Conservation (phyloP, 1,284 basidiomycete species). For the Ustanciosporium gigantosporum region DNA sequence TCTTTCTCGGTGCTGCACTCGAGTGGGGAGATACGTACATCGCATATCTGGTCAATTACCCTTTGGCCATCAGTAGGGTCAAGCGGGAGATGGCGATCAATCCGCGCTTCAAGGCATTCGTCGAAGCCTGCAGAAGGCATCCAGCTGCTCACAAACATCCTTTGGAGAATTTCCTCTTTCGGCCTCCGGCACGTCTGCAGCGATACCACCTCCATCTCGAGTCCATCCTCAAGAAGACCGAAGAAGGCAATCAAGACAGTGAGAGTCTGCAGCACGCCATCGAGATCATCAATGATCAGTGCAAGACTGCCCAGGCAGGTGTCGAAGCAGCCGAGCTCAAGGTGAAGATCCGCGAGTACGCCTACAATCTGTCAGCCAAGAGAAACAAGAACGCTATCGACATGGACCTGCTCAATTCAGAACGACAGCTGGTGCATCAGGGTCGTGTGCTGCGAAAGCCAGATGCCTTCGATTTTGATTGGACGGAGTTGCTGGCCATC, state of each 20-base stretch:
- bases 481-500: slow-evolving; percentile 55
- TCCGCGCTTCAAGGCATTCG: slow-evolving; percentile 77
- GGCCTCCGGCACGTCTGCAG: slow-evolving; percentile 84
- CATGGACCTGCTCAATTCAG: slow-evolving; percentile 51
- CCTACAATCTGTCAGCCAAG: slow-evolving; percentile 49
- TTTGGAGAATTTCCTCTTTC: slow-evolving; percentile 81
- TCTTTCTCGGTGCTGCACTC: slow-evolving; percentile 83
- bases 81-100: slow-evolving; percentile 83
- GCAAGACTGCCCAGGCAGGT: slow-evolving; percentile 51
- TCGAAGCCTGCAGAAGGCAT: slow-evolving; percentile 76
- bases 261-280: slow-evolving; percentile 48
- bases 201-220: slow-evolving; percentile 86
- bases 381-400: slow-evolving; percentile 43
- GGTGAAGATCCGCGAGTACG: slow-evolving; percentile 52
- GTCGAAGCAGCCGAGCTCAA: slow-evolving; percentile 53
- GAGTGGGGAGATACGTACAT: slow-evolving; percentile 87
- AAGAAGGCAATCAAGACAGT: slow-evolving; percentile 41
- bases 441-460: slow-evolving; percentile 52
- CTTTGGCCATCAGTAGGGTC: slow-evolving; percentile 80
- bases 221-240: slow-evolving; percentile 69
- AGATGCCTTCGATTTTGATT: slow-evolving; percentile 57
- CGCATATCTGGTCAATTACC: slow-evolving; percentile 80
- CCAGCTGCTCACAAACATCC: slow-evolving; percentile 78
- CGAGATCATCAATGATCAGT: slow-evolving; percentile 57
- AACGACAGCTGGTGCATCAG: slow-evolving; percentile 51